A percentile compares a stretch with the other conserved stretches of the same genome.
Conservation (phyloP, 306 rosid genomes). For the Rosa multiflora region DNA sequence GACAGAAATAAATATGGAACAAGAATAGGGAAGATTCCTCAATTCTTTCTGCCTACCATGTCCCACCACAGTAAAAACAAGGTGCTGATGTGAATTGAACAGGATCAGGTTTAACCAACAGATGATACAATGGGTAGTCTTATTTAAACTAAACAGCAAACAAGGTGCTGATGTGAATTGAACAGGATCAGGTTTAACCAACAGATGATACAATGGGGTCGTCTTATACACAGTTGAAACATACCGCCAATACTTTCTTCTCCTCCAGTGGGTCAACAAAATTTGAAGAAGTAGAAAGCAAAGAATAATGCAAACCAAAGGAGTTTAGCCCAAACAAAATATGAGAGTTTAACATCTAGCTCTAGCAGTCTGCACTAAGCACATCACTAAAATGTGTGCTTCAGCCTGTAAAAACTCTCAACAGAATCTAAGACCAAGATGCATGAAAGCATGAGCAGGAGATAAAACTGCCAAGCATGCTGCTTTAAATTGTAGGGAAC, state of each 20-base stretch:
- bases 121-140: too few species aligned
- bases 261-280: constrained; percentile 1
- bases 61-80: constrained; percentile 4
- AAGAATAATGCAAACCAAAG: neutral
- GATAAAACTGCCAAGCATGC: neutral
- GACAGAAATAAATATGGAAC: neutral
- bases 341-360: neutral
- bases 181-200: constrained; percentile 10
- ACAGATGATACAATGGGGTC: neutral
- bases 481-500: neutral
- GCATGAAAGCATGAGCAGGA: neutral
- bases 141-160: too few species aligned
- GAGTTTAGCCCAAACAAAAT: neutral
- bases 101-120: too few species aligned
- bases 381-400: neutral
- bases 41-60: constrained; percentile 7
- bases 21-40: constrained; percentile 23
- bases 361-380: neutral
- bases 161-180: constrained; percentile 2
- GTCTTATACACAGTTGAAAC: constrained; percentile 1
- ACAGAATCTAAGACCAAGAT: neutral
- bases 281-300: neutral
- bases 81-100: too few species aligned
- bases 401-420: neutral
- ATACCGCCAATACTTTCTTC: neutral